Evolutionary conservation across 768 basidiomycete species (phyloP).

Genomic region (Kwoniella europaea): DNA sequence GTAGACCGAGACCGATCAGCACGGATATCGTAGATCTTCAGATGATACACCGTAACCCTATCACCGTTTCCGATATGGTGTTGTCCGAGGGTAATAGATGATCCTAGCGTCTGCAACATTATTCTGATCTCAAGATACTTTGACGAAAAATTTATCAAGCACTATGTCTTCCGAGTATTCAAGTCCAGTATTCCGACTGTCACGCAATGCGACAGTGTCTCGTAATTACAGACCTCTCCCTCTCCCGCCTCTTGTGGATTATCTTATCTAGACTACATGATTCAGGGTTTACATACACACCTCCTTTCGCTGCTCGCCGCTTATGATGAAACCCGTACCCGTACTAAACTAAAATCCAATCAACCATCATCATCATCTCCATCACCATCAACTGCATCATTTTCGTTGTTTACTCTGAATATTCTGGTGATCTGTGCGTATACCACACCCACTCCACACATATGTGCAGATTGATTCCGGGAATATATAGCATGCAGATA

Average conservation of each 20-base stretch:
- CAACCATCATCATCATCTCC: not conserved
- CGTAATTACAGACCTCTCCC: not conserved
- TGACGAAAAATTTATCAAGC: no score
- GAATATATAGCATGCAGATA: not conserved
- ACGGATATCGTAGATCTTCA: not conserved
- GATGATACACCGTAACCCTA: not conserved
- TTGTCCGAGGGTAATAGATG: not conserved
- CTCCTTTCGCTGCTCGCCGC: slow-evolving; percentile 9
- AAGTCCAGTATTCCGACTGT: no score
- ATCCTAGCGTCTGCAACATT: not conserved
- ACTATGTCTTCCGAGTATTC: no score
- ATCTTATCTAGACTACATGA: slow-evolving; percentile 7
- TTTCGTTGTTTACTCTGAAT: not conserved
- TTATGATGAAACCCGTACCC: not conserved
- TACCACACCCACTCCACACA: not conserved
- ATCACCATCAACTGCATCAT: not conserved
- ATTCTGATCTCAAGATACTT: no score
- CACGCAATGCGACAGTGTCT: no score
- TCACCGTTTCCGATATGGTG: no score
- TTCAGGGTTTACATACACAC: not conserved
- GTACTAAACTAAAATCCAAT: not conserved
- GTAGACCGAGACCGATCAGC: not conserved
- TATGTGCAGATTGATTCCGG: not conserved
- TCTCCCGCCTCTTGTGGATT: not conserved
- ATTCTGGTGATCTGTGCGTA: slow-evolving; percentile 8